phyloP scores from a whole-genome alignment of 2,329 filamentous ascomycete genomes.

The Westerdykella aurantiaca region DNA sequence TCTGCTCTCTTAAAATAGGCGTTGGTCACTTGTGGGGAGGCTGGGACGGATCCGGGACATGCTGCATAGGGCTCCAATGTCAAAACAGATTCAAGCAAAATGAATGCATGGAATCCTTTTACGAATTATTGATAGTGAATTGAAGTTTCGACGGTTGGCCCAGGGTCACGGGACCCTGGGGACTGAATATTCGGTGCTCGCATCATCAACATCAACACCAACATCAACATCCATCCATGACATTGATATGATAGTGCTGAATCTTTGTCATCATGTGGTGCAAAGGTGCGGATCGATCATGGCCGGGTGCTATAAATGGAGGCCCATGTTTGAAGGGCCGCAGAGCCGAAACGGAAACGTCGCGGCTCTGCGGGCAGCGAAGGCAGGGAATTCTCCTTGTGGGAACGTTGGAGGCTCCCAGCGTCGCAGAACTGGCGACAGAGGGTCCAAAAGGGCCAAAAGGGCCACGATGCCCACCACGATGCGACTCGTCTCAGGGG shows the following conservation, averaged over 20 bases:
- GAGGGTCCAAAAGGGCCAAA: too few relatives aligned
- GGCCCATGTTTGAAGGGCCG: constrained; percentile 3
- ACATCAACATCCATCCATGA: too few relatives aligned
- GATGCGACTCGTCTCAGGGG: too few relatives aligned
- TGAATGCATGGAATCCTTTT: background rate
- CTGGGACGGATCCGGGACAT: constrained; percentile 22
- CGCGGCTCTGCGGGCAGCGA: constrained; percentile 1
- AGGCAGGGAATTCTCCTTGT: too few relatives aligned
- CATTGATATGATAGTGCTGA: too few relatives aligned
- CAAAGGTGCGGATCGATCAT: background rate
- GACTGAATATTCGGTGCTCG: background rate
- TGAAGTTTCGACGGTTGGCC: background rate
- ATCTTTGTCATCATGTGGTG: background rate
- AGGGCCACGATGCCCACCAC: too few relatives aligned
- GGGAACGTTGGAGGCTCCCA: too few relatives aligned
- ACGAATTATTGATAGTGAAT: constrained; percentile 7
- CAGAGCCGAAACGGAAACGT: constrained; percentile 5
- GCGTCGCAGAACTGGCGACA: too few relatives aligned
- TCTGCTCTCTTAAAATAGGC: constrained; percentile 30
- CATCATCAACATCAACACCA: too few relatives aligned
- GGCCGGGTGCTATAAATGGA: constrained; percentile 3
- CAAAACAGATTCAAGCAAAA: constrained; percentile 21
- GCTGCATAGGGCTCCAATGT: constrained; percentile 32
- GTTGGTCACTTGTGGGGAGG: constrained; percentile 33
- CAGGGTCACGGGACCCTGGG: constrained; percentile 4